A percentile compares a stretch with the other conserved stretches of the same genome.
Conservation (phyloP, 2,329 filamentous ascomycete genomes). For the Didymella pomorum region DNA sequence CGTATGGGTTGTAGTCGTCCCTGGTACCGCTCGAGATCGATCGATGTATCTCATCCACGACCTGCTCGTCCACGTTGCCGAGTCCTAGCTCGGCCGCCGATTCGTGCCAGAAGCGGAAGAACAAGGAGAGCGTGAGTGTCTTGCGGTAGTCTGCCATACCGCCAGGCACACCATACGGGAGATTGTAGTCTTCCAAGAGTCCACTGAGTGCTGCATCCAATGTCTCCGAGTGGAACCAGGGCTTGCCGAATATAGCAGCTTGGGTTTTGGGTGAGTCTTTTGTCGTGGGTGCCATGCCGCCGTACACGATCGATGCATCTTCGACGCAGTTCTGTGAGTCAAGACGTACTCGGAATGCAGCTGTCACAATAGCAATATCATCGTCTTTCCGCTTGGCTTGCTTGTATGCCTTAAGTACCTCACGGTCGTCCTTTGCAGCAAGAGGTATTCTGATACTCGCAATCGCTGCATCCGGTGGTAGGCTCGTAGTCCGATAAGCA, state of each 20-base stretch:
- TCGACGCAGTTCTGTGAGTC: slow-evolving; percentile 72
- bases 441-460: slow-evolving; percentile 82
- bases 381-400: slow-evolving; percentile 96
- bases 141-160: slow-evolving; percentile 97
- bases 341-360: slow-evolving; percentile 78
- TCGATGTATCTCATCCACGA: slow-evolving; percentile 81
- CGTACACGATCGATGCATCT: slow-evolving; percentile 82
- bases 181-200: slow-evolving; percentile 82
- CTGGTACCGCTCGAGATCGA: slow-evolving; percentile 79
- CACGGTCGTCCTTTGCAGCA: slow-evolving; percentile 69
- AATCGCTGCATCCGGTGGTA: slow-evolving; percentile 81
- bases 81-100: slow-evolving; percentile 70
- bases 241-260: slow-evolving; percentile 75
- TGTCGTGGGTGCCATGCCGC: slow-evolving; percentile 91
- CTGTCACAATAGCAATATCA: slow-evolving; percentile 95
- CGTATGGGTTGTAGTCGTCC: slow-evolving; percentile 79
- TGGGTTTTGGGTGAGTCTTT: slow-evolving; percentile 79
- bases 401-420: slow-evolving; percentile 89
- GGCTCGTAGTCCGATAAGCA: slow-evolving; percentile 82
- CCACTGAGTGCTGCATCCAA: slow-evolving; percentile 86
- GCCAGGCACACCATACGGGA: slow-evolving; percentile 87
- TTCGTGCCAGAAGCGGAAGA: slow-evolving; percentile 97
- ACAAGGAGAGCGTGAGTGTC: slow-evolving; percentile 87
- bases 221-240: slow-evolving; percentile 79
- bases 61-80: slow-evolving; percentile 70